Base-by-base conservation (phyloP, 2,329 filamentous ascomycete genomes). In the Aspergillus hiratsukae region DNA sequence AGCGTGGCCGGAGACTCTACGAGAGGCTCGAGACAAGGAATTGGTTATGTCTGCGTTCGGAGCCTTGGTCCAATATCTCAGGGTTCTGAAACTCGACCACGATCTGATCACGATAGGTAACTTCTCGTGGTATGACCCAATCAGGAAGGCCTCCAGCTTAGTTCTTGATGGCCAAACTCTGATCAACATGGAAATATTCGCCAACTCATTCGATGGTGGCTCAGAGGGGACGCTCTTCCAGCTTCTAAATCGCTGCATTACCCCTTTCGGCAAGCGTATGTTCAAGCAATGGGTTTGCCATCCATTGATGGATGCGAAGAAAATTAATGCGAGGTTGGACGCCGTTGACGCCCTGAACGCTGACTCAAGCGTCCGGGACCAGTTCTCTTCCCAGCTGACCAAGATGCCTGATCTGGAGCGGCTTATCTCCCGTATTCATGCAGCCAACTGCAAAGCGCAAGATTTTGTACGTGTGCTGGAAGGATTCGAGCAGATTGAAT, bases 201-300 rank as follows among this genome's bases (percentile, higher is more conserved):
- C 91, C 64, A 99, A 99, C 73, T 92, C 88, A 0, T 91, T 89
- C 62, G 93, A 97, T 68, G 93, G 92, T 7, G 86, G 90, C 14
- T 72, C 81, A 0, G 89, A 96, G 41, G 94, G 94, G 6, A 97
- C 94, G 0, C 77, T 99, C 1, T 99, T 97, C 74, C 84, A 83
- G 52, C 85, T 99, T 61, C 83, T 99, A 52, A 97, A 99, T 72
- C 86, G 91, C 52, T 99, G 94, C 70, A 88, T 97, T 60, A 97
- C 94, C 3, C 93, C 94, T 0, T 99, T 99, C 69, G 94, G 94
- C 56, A 99, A 99, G 76, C 88, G 94, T 10, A 85, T 96, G 72
- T 91, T 99, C 72, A 88, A 92, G 54, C 91, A 96, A 72, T 99
- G 94, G 94, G 88, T 99, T 2, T 97, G 93, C 67, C 94, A 99